These are phyloP conservation scores for Backusella parvicylindrica DNA, from an alignment of 192 early-diverging fungal genomes.

Conservation along the genomic window DNA sequence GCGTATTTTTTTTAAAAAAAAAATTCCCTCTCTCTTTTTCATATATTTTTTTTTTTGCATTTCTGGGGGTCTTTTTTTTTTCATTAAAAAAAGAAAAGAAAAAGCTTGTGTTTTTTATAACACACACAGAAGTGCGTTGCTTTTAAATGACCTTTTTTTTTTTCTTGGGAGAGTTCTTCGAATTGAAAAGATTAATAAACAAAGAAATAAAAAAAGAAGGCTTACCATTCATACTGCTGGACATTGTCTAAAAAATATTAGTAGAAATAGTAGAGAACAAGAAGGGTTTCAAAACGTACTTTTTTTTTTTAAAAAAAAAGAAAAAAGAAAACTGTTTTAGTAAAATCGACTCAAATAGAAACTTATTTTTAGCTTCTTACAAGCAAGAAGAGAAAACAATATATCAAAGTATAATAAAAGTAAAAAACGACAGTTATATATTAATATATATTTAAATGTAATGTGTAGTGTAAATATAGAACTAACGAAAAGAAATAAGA, in stretches of 20 bases:
- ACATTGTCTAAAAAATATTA: background rate
- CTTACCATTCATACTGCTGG: background rate
- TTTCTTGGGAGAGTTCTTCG: background rate
- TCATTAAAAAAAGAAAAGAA: background rate
- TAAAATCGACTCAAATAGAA: background rate
- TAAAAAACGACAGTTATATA: no score
- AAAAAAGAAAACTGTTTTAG: background rate
- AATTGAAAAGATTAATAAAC: conserved; percentile 3
- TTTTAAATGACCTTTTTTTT: background rate
- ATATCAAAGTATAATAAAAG: background rate
- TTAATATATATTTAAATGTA: no score
- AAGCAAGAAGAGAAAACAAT: background rate
- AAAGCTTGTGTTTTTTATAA: background rate
- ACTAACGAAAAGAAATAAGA: background rate
- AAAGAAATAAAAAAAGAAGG: background rate
- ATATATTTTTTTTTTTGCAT: background rate
- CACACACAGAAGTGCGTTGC: background rate
- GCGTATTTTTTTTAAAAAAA: no score
- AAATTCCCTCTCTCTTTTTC: background rate
- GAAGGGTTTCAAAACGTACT: background rate
- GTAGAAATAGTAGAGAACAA: background rate
- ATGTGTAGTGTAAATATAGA: background rate
- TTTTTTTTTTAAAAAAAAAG: background rate
- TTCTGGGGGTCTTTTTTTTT: background rate
- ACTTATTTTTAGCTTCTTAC: background rate